These are phyloP conservation scores for Geosiphon pyriformis DNA, from an alignment of 192 early-diverging fungal species.

Conservation along the genomic window DNA sequence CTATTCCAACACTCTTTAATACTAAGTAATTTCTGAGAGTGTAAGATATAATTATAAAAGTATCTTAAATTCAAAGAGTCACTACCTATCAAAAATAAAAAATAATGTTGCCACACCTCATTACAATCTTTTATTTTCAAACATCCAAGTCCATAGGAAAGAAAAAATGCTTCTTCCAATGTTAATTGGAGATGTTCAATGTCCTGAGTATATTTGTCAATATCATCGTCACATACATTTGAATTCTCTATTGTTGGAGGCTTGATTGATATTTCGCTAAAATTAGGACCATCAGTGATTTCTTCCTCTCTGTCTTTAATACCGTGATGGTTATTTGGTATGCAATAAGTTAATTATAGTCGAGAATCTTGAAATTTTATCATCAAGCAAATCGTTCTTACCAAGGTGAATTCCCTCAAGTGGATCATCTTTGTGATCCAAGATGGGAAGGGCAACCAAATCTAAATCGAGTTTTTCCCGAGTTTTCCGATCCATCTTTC, in stretches of 20 bases:
- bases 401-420: not conserved
- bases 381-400: not conserved
- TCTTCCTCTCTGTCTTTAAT: not conserved
- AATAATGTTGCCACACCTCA: slow-evolving; percentile 17
- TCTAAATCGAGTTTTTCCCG: not conserved
- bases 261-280: not conserved
- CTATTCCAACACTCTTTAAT: slow-evolving; percentile 39
- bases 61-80: not conserved
- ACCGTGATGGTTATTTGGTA: not conserved
- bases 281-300: not conserved
- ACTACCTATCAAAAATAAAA: not conserved
- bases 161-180: slow-evolving; percentile 69
- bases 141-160: slow-evolving; percentile 52
- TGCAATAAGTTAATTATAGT: too few relatives aligned
- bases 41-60: not conserved
- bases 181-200: slow-evolving; percentile 67
- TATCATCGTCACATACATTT: not conserved
- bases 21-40: slow-evolving; percentile 21
- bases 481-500: not conserved
- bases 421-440: not conserved
- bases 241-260: not conserved
- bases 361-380: not conserved
- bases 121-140: slow-evolving; percentile 39
- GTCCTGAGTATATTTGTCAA: not conserved
- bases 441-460: not conserved